Percentiles rank a stretch among this genome's conserved stretches.
phyloP scores from a whole-genome alignment of 2,329 filamentous ascomycete species.

The Zymoseptoria ardabiliae region DNA sequence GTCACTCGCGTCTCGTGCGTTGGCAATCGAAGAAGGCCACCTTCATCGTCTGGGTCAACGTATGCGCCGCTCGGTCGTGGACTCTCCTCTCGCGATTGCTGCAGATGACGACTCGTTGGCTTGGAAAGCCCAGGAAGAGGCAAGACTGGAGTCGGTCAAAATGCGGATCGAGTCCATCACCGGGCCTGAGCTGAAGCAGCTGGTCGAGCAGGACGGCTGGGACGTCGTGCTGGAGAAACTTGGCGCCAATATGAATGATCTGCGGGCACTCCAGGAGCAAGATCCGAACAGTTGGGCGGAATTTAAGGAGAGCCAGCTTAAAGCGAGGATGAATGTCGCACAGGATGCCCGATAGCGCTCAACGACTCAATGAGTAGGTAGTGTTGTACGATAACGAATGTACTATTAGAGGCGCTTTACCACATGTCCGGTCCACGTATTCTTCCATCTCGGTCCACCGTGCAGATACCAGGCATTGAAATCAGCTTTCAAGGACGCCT shows the following conservation, averaged over 20 bases:
- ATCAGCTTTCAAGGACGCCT: too few relatives aligned
- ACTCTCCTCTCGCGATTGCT: slow-evolving; percentile 31
- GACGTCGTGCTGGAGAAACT: slow-evolving; percentile 56
- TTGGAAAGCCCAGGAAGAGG: slow-evolving; percentile 26
- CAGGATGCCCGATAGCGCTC: slow-evolving; percentile 6
- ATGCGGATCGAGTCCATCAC: slow-evolving; percentile 46
- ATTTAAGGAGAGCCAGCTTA: slow-evolving; percentile 31
- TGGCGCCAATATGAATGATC: slow-evolving; percentile 58
- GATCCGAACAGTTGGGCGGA: slow-evolving; percentile 31
- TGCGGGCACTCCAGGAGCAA: slow-evolving; percentile 50
- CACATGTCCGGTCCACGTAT: neutral
- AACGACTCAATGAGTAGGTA: neutral
- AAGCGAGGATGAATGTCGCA: slow-evolving; percentile 26
- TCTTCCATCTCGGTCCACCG: too few relatives aligned
- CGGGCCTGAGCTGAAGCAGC: slow-evolving; percentile 54
- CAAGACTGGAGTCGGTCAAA: slow-evolving; percentile 32
- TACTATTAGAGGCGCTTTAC: neutral
- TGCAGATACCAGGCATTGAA: too few relatives aligned
- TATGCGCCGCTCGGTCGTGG: slow-evolving; percentile 56
- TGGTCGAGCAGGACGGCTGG: slow-evolving; percentile 52
- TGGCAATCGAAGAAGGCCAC: slow-evolving; percentile 61
- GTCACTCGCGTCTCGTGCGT: slow-evolving; percentile 57
- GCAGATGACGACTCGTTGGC: slow-evolving; percentile 26
- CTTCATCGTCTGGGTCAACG: slow-evolving; percentile 62
- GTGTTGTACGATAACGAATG: neutral